phyloP scores from a whole-genome alignment of 352 stramenopile species.

The Phytopythium mirpurense region DNA sequence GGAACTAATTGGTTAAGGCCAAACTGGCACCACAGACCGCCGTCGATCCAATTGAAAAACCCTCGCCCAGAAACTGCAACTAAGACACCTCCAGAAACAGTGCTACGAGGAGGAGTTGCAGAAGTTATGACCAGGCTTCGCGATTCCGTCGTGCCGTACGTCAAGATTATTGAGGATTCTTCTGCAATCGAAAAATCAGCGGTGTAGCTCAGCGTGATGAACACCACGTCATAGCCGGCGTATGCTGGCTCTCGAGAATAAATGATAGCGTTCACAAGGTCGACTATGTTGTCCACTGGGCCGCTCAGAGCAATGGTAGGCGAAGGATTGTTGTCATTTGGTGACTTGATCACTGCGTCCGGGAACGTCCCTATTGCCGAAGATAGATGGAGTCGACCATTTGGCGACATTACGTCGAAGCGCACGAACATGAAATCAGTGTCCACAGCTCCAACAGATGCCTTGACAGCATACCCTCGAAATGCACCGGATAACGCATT shows the following conservation, averaged over 20 bases:
- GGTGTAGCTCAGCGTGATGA: conserved; percentile 41
- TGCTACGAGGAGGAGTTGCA: conserved; percentile 27
- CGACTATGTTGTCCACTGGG: conserved; percentile 19
- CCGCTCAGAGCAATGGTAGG: conserved; percentile 34
- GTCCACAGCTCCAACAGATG: conserved; percentile 13
- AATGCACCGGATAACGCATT: conserved; percentile 29
- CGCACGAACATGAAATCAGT: conserved; percentile 28
- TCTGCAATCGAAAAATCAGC: conserved; percentile 36
- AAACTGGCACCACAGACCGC: conserved; percentile 46
- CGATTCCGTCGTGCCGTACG: conserved; percentile 25
- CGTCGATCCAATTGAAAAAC: conserved; percentile 21
- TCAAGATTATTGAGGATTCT: conserved; percentile 38
- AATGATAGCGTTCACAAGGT: conserved; percentile 34
- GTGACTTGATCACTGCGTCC: conserved; percentile 18
- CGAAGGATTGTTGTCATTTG: conserved; percentile 18
- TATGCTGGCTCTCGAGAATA: conserved; percentile 46
- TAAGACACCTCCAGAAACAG: conserved; percentile 30
- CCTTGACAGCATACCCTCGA: conserved; percentile 37
- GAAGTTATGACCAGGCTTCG: conserved; percentile 16
- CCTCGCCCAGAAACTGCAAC: conserved; percentile 35
- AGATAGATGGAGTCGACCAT: conserved; percentile 41
- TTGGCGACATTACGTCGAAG: conserved; percentile 40
- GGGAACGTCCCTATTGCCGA: conserved; percentile 13
- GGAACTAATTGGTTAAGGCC: conserved; percentile 28
- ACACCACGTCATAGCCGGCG: conserved; percentile 57